Conservation (phyloP, 2,329 filamentous ascomycete genomes). For the Aspergillus sp. region DNA sequence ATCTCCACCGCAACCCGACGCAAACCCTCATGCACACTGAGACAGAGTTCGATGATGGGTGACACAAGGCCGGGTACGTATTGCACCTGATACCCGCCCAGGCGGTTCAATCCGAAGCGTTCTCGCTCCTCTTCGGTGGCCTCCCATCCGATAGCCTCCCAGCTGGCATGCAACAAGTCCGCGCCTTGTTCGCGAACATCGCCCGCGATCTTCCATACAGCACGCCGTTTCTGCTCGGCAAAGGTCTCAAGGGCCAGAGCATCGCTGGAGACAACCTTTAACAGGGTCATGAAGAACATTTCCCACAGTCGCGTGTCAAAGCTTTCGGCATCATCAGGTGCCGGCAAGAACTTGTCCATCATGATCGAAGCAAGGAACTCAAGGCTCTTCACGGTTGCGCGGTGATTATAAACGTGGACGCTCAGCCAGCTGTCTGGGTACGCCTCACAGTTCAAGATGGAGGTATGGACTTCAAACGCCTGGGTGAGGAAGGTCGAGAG, state of each 20-base stretch:
- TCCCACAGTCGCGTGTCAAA: conserved; percentile 97
- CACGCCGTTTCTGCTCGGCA: conserved; percentile 90
- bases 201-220: conserved; percentile 98
- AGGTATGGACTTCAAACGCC: conserved; percentile 80
- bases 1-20: conserved; percentile 89
- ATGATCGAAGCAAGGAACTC: conserved; percentile 79
- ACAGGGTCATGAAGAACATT: conserved; percentile 81
- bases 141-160: conserved; percentile 98
- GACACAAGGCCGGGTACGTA: conserved; percentile 91
- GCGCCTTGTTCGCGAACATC: conserved; percentile 92
- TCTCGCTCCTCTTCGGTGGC: conserved; percentile 74
- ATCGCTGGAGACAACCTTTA: conserved; percentile 86
- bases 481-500: conserved; percentile 73
- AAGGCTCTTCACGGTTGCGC: conserved; percentile 80
- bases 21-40: conserved; percentile 91
- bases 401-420: conserved; percentile 88
- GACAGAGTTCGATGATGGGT: conserved; percentile 87
- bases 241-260: conserved; percentile 91
- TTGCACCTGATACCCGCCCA: conserved; percentile 97
- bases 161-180: conserved; percentile 77
- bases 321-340: conserved; percentile 84
- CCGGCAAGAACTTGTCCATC: conserved; percentile 78
- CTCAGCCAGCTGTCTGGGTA: conserved; percentile 91
- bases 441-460: conserved; percentile 82
- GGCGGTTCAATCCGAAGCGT: conserved; percentile 74